Conservation (phyloP, 106 monocot genomes). For the Dendrobium nobile region DNA sequence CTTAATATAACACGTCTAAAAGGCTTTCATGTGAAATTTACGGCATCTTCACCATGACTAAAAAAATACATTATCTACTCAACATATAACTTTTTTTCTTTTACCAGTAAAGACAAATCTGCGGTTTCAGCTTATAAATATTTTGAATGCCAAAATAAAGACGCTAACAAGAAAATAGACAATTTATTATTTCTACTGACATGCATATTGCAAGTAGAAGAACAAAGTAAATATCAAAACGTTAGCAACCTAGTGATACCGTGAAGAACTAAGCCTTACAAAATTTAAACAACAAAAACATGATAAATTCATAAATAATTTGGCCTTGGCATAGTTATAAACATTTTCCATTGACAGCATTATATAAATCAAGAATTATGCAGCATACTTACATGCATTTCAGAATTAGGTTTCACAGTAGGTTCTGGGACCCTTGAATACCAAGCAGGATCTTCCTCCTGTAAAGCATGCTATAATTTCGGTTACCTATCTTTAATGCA, state of each 20-base stretch:
- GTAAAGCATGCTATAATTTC: conserved; percentile 19
- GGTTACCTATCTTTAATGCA: conserved; percentile 2
- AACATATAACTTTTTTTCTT: too few relatives aligned
- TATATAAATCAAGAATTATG: not conserved
- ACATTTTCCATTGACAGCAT: not conserved
- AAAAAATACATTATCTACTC: too few relatives aligned
- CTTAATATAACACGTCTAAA: too few relatives aligned
- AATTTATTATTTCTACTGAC: not conserved
- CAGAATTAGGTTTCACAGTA: conserved; percentile 43
- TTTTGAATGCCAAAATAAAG: not conserved
- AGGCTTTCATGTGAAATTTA: too few relatives aligned
- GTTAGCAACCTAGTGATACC: not conserved
- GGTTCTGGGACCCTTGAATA: conserved; percentile 68
- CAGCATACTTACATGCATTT: conserved; percentile 50
- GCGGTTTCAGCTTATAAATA: not conserved
- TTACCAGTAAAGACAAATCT: too few relatives aligned
- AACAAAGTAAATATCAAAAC: not conserved
- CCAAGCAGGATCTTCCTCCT: conserved; percentile 99
- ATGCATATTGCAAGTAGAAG: not conserved
- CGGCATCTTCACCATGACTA: too few relatives aligned
- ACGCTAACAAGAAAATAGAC: not conserved
- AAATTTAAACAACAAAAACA: not conserved
- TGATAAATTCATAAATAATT: not conserved
- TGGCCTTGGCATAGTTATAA: not conserved
- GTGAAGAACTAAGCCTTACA: not conserved